These are phyloP conservation scores for Cyberlindnera samutprakarnensis DNA, from an alignment of 805 yeast species.

Conservation along the genomic window DNA sequence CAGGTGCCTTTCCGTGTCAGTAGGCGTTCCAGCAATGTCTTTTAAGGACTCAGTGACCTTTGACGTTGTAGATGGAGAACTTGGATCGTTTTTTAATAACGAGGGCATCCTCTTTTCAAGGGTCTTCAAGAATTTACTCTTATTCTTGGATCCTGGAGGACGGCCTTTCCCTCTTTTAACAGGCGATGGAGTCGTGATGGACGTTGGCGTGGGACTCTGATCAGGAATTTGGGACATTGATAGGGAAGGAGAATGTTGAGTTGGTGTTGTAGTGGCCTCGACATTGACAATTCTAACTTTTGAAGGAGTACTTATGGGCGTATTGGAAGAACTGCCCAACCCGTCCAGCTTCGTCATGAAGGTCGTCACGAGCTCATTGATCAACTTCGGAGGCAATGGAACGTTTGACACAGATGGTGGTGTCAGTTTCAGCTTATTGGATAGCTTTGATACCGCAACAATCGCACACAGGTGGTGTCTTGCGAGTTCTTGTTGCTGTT, in stretches of 20 bases:
- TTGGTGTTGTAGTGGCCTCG: background rate
- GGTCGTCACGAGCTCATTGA: conserved; percentile 25
- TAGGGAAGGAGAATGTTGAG: too few relatives aligned
- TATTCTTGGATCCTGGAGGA: conserved; percentile 15
- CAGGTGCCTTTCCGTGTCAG: conserved; percentile 22
- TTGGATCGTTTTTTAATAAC: background rate
- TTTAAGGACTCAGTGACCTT: background rate
- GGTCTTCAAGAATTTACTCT: conserved; percentile 22
- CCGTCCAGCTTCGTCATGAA: conserved; percentile 5
- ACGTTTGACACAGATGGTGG: conserved; percentile 42
- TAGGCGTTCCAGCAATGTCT: background rate
- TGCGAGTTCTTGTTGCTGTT: conserved; percentile 52
- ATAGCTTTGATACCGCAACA: conserved; percentile 46
- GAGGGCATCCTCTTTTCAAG: background rate
- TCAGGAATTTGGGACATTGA: background rate
- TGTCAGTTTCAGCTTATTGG: conserved; percentile 36
- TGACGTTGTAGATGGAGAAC: background rate
- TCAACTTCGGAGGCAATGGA: conserved; percentile 45
- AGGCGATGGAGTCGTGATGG: conserved; percentile 11
- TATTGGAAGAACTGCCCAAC: conserved; percentile 10
- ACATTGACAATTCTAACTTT: background rate
- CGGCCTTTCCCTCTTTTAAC: conserved; percentile 14
- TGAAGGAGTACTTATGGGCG: conserved; percentile 9
- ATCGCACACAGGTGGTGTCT: conserved; percentile 63
- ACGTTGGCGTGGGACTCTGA: conserved; percentile 17